Conservation (phyloP, 306 rosid species). For the Acacia melanoxylon region DNA sequence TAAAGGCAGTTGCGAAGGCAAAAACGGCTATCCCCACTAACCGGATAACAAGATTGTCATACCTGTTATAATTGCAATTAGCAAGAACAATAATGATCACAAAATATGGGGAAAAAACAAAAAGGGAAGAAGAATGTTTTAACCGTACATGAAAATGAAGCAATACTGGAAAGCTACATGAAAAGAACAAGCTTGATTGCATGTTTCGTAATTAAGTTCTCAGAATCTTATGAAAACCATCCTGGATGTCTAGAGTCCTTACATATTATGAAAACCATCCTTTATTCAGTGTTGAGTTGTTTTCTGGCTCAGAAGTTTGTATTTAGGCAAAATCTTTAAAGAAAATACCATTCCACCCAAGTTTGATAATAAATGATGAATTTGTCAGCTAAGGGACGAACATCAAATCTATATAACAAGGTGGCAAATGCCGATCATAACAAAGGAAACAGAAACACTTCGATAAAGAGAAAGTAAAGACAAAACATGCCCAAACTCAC, state of each 20-base stretch:
- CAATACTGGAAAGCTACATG: not conserved
- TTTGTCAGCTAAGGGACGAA: constrained; percentile 16
- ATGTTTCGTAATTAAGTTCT: not conserved
- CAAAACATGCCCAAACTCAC: constrained; percentile 53
- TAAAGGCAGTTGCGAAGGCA: constrained; percentile 95
- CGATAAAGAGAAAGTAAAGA: constrained; percentile 8
- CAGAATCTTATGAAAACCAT: not conserved
- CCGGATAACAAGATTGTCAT: constrained; percentile 77
- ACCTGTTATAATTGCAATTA: constrained; percentile 58
- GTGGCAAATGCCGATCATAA: not conserved
- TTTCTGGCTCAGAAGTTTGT: not conserved
- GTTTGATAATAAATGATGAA: not conserved
- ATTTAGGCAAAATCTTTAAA: constrained; percentile 9
- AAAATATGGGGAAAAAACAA: not conserved
- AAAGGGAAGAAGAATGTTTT: not conserved
- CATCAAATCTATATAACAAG: not conserved
- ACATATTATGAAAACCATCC: not conserved
- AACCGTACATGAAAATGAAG: not conserved
- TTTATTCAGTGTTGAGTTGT: not conserved
- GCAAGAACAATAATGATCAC: constrained; percentile 27
- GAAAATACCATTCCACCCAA: not conserved
- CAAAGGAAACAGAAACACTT: constrained; percentile 4
- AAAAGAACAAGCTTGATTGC: not conserved
- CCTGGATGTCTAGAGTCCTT: not conserved
- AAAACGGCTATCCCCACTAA: constrained; percentile 87